Base-by-base conservation (phyloP, 208 protist genomes). In the Phytomonas sp. region DNA sequence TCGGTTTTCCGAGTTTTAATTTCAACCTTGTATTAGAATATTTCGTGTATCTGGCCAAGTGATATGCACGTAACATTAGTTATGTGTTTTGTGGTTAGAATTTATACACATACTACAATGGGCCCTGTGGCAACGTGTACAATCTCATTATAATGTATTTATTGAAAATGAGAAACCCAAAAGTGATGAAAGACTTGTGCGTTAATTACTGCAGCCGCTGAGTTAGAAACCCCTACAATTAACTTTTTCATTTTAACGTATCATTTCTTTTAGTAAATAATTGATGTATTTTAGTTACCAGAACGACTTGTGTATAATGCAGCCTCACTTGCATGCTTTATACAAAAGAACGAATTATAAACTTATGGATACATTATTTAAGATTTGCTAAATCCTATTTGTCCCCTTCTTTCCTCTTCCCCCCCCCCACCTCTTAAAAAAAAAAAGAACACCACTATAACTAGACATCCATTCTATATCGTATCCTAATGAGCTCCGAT, bases 331-430 rank as follows among this genome's bases (percentile, higher is more conserved):
- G n/a, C n/a, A n/a, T n/a, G n/a, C n/a, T n/a, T n/a, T n/a, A n/a
- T n/a, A 40, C 9, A 20, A 64, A 34, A n/a, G 23, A 64, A 64
- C 32, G 1, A 64, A 5, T 31, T 77, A 4, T 43, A 9, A 60
- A 51, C 26, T 31, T 17, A 67, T 68, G n/a, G 40, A 60, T 29
- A 31, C 61, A 33, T 63, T 37, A 51, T 26, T 70, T 30, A 62
- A 34, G 43, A 0, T 75, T 29, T 62, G 28, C 31, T 68, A 20
- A 61, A 29, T 31, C 17, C 31, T 34, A 59, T 71, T 33, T 71
- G 36, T 31, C 78, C 60, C 34, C 74, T 74, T 62, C 26, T 74
- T 36, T 30, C 56, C 74, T 63, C 61, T 40, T 70, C 59, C 76
- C 43, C 40, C 40, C 56, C 13, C 23, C 23, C 28, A 76, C 60